Evolutionary conservation across 257 asterid genomes (phyloP).

Genomic region (Leonotis leonurus): DNA sequence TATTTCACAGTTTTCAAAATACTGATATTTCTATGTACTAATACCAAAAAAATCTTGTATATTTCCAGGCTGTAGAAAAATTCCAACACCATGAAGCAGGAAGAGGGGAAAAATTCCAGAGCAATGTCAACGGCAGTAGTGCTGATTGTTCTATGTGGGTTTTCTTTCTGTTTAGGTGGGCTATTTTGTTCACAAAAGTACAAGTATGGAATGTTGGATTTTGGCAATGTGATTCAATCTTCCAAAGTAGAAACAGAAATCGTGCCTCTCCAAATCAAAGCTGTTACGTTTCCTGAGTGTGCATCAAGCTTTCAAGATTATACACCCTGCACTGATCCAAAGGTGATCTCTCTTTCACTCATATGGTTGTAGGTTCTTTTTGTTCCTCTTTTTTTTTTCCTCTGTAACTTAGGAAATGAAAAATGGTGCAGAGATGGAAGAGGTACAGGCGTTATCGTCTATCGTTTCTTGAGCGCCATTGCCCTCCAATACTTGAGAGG

Average conservation of each 20-base stretch:
- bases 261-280: conserved; percentile 27
- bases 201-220: conserved; percentile 18
- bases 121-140: conserved; percentile 33
- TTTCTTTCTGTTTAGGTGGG: conserved; percentile 64
- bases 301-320: conserved; percentile 44
- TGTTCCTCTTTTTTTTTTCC: background rate
- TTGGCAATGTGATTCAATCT: conserved; percentile 26
- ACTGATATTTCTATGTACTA: no score
- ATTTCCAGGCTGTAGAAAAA: conserved; percentile 14
- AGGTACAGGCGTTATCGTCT: conserved; percentile 53
- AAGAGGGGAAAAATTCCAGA: conserved; percentile 40
- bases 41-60: no score
- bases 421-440: conserved; percentile 65
- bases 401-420: no score
- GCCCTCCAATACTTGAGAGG: conserved; percentile 76
- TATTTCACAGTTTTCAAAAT: no score
- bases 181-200: conserved; percentile 48
- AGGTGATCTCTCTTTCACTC: conserved; percentile 26
- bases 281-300: conserved; percentile 45
- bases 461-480: conserved; percentile 73
- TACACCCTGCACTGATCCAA: conserved; percentile 79
- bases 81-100: conserved; percentile 34
- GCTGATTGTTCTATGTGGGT: conserved; percentile 48
- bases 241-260: conserved; percentile 9
- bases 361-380: background rate